Base-by-base conservation (phyloP, 75 land plant genomes). In the Cupressus sempervirens region DNA sequence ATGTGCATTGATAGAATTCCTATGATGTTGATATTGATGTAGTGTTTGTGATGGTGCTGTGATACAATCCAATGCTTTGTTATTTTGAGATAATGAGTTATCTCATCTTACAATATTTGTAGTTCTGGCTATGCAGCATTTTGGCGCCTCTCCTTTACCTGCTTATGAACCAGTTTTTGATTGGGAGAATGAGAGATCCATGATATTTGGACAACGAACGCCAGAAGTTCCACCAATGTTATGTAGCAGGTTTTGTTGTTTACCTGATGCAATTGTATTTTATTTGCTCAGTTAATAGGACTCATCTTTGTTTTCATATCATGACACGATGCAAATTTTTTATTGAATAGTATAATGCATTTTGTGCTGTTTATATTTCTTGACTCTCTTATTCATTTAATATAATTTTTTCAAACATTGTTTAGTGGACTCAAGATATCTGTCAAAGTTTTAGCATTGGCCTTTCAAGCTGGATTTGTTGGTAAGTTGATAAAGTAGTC, bases 131-230 rank as follows among this genome's bases (percentile, higher is more conserved):
- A 75, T 89, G 87, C 93, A 95, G 99, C 98, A 94, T 89, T 91
- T 91, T 89, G 96, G 96, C 15, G 86, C 84, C 32, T 91, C 99
- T 82, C 98, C 98, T 11, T 87, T 98, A 45, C 99, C 97, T 81
- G 95, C 96, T 75, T 98, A 98, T 85, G 98, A 98, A 86, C 99
- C 99, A 53, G 93, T 93, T 83, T 98, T 98, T 90, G 98, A 96
- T 84, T 97, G 99, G 99, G 94, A 91, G 74, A 89, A 91, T 80
- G 98, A 97, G 82, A 94, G 99, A 81, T 91, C 92, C 54, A 62
- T 90, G 84, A 90, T 94, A 30, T 94, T 89, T 91, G 99, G 99
- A 12, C 99, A 97, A 85, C 88, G 99, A 77, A 89, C 84, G 74
- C 91, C 93, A 72, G 98, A 93, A 85, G 76, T 88, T 84, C 91